These are phyloP conservation scores for Isatis lusitanica DNA, from an alignment of 441 rosid species.

Conservation along the genomic window DNA sequence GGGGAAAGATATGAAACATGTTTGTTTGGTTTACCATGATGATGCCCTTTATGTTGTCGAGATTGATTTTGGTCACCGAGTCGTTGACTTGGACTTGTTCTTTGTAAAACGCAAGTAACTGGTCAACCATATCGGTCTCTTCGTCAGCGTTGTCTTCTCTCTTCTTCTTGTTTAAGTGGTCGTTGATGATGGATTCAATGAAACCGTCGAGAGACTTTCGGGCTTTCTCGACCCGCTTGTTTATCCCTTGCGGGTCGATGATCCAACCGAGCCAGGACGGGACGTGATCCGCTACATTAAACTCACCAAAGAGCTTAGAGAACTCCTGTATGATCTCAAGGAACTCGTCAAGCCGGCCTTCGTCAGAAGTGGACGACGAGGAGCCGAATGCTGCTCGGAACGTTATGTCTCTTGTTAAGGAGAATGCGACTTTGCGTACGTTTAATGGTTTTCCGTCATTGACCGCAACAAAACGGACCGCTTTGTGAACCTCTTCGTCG, in stretches of 20 bases:
- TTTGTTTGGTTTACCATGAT: conserved; percentile 60
- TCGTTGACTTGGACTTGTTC: conserved; percentile 55
- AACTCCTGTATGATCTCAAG: conserved; percentile 78
- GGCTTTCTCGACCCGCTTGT: conserved; percentile 52
- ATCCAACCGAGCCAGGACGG: conserved; percentile 59
- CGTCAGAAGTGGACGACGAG: conserved; percentile 38
- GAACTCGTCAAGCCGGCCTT: conserved; percentile 60
- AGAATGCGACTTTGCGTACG: conserved; percentile 68
- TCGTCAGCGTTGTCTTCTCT: conserved; percentile 25
- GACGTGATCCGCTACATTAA: conserved; percentile 77
- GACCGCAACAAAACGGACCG: conserved; percentile 40
- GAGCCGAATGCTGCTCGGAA: conserved; percentile 82
- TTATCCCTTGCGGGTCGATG: conserved; percentile 69
- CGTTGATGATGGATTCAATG: conserved; percentile 64
- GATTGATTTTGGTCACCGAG: conserved; percentile 54
- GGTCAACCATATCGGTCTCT: conserved; percentile 80
- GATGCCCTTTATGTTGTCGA: conserved; percentile 81
- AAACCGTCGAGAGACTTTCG: conserved; percentile 61
- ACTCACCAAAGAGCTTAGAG: conserved; percentile 87
- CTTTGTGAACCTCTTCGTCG: conserved; percentile 63
- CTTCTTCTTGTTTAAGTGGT: conserved; percentile 55
- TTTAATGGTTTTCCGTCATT: conserved; percentile 48
- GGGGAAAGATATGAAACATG: not conserved
- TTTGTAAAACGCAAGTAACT: conserved; percentile 63
- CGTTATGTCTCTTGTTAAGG: conserved; percentile 62